Evolutionary conservation across 306 rosid genomes (phyloP).

Genomic region (Inga oerstediana): DNA sequence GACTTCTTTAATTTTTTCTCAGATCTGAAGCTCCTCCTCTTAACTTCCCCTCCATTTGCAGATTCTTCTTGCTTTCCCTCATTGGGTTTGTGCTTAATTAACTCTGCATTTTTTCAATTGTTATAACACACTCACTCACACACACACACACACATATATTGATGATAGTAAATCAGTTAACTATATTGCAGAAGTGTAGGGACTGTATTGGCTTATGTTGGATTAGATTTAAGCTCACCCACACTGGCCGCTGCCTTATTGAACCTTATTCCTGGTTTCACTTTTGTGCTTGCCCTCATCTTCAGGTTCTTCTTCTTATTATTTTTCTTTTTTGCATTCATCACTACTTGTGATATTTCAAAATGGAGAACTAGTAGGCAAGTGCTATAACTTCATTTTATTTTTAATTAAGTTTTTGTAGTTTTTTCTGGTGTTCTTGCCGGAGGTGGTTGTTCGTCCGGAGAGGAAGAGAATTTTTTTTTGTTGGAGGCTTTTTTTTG

Average conservation of each 20-base stretch:
- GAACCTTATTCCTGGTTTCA: constrained; percentile 59
- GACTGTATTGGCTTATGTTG: constrained; percentile 40
- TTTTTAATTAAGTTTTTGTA: too few relatives aligned
- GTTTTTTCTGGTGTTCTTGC: too few relatives aligned
- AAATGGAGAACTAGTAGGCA: not conserved
- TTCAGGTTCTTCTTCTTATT: constrained; percentile 39
- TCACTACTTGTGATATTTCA: not conserved
- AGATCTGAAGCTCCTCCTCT: constrained; percentile 47
- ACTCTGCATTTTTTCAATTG: not conserved
- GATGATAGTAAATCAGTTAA: not conserved
- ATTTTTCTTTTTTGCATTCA: not conserved
- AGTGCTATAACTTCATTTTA: too few relatives aligned
- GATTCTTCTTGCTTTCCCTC: constrained; percentile 41
- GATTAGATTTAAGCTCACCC: constrained; percentile 56
- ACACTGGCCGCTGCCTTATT: constrained; percentile 51
- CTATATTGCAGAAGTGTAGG: constrained; percentile 34
- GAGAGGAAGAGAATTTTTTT: too few relatives aligned
- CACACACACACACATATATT: too few relatives aligned
- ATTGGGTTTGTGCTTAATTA: constrained; percentile 23
- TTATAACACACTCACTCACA: too few relatives aligned
- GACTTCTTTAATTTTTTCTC: not conserved
- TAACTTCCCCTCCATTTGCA: constrained; percentile 32
- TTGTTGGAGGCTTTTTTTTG: too few relatives aligned
- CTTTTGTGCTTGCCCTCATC: constrained; percentile 54
- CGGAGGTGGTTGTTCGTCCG: too few relatives aligned